Base-by-base conservation (phyloP, 805 yeast genomes). In the Komagataella pastoris region DNA sequence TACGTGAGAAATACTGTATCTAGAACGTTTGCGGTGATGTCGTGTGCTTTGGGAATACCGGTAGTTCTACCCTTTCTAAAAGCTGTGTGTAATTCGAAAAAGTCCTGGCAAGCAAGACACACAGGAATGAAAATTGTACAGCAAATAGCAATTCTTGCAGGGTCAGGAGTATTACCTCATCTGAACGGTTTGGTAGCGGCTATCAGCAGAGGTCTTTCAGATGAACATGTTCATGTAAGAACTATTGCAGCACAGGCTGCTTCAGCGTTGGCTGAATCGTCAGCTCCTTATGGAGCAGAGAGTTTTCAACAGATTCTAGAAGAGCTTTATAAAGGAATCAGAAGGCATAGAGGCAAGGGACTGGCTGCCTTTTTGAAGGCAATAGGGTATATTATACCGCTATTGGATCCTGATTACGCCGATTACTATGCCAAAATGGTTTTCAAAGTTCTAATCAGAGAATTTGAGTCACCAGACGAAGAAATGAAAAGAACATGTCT, bases 281-380 rank as follows among this genome's bases (percentile, higher is more conserved):
- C 88, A 3, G 72, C 79, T 19, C 98, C 98, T 0, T 88, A 85
- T 65, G 99, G 98, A 48, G 84, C 87, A 52, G 97, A 88, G 58
- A 80, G 91, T 0, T 90, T 91, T 62, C 95, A 89, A 58, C 66
- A 67, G 0, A 72, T 82, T 0, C 61, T 91, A 43, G 91, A 86
- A 52, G 85, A 88, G 0, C 67, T 88, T 5, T 89, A 97, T 96
- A 66, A 70, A 8, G 97, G 96, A 3, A 75, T 88, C 21, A 75
- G 80, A 48, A 74, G 74, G 45, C 93, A 86, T 55, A 71, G 96
- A 55, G 97, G 97, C 3, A 78, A 80, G 58, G 74, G 81, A 0
- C 70, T 89, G 50, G 85, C 96, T 0, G 80, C 88, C 2, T 88
- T 85, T 60, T 61, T 91, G 55, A 80, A 79, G 59, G 85, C 95